Evolutionary conservation across 441 rosid genomes (phyloP), one percentile per base, ranked within the genome.

Genomic region (Pelargonium myrrhifolium): DNA sequence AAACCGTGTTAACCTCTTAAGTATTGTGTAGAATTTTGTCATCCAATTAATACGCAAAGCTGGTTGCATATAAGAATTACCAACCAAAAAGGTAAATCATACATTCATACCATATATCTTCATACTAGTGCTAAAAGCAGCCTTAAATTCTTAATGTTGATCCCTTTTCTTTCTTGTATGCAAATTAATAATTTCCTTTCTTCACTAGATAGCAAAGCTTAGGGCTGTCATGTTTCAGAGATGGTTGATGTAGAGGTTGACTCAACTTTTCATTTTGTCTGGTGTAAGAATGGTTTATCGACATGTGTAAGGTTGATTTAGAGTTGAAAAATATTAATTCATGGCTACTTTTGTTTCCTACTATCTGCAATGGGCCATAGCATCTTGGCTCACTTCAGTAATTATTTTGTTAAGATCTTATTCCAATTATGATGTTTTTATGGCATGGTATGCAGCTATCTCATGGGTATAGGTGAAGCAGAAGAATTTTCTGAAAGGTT

Each of bases 401-500:
- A 28, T 26, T 28, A 12, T 60, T 70, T 64, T 42, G 73, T 31
- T 39, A 4, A 15, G 45, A 14, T 40, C 31, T 68, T 66, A 24
- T 12, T 60, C 59, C 12, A 42, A n/a, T 55, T 37, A 62, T 75
- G 51, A 62, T 69, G 71, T 45, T 67, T 76, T 31, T 74, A 49
- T 72, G 62, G n/a, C 26, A 71, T 77, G 64, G 26, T 68, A 49
- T 69, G 75, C 96, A 95, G 99, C 69, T 95, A 95, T 82, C 96
- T 92, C 66, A 92, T 92, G 96, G 99, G 98, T 64, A 89, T 92
- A 78, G 95, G 96, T 70, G 98, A 95, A 82, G 99, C 98, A 61
- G 98, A 90, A 83, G 99, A 90, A 64, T 95, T 92, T 82, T 95
- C 99, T 72, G 99, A 95, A 84, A 87, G 98, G 79, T 81, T 95